phyloP scores from a whole-genome alignment of 768 basidiomycete genomes.

The Tricholoma terreum region DNA sequence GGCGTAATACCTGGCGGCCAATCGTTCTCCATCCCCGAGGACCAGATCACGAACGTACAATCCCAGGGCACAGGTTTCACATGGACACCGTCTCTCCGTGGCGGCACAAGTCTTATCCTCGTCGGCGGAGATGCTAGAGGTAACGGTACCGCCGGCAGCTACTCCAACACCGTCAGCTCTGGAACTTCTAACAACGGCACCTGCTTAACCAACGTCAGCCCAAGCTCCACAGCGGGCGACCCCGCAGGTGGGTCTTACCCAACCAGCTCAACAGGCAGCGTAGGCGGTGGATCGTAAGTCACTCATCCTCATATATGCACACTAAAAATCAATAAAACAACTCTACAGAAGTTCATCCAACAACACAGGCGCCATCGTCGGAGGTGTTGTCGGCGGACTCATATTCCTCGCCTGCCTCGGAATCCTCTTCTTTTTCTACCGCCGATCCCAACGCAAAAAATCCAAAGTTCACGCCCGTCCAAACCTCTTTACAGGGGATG shows the following conservation, averaged over 20 bases:
- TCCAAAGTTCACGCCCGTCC: constrained; percentile 41
- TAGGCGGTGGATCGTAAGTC: constrained; percentile 21
- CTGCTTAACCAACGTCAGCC: constrained; percentile 59
- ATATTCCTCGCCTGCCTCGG: constrained; percentile 16
- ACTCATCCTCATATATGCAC: neutral
- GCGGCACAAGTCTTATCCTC: constrained; percentile 63
- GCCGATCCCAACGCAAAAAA: constrained; percentile 35
- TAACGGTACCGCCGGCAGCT: constrained; percentile 67
- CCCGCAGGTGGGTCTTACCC: constrained; percentile 75
- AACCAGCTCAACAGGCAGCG: constrained; percentile 44
- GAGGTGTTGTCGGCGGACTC: constrained; percentile 25
- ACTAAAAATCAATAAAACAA: neutral
- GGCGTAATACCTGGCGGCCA: constrained; percentile 80
- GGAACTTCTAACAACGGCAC: constrained; percentile 46
- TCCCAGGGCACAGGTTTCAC: constrained; percentile 59
- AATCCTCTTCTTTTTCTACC: constrained; percentile 21
- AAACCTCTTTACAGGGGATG: constrained; percentile 63
- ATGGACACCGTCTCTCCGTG: constrained; percentile 64
- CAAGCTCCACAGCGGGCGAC: constrained; percentile 72
- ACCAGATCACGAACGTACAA: constrained; percentile 39
- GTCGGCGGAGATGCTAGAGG: constrained; percentile 68
- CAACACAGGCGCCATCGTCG: constrained; percentile 27
- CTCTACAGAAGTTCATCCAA: constrained; percentile 25
- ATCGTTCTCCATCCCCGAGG: constrained; percentile 62
- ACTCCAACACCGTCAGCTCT: constrained; percentile 49